Base-by-base conservation (phyloP, 2,329 filamentous ascomycete species). In the Clarireedia paspali region DNA sequence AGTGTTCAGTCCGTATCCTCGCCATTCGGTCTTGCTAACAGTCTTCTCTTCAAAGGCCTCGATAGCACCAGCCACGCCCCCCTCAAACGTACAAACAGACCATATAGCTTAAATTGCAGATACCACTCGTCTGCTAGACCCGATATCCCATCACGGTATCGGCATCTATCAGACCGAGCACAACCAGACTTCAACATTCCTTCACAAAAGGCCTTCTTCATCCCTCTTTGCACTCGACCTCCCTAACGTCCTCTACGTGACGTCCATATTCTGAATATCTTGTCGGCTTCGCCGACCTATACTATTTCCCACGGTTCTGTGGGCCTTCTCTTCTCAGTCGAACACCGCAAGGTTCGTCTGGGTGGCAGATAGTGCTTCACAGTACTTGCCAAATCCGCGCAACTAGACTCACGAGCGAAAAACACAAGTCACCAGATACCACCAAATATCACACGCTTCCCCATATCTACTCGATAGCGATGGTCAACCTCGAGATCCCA, bases 271-370 rank as follows among this genome's bases (percentile, higher is more conserved):
- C 67, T 68, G 60, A 70, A 64, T 66, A 80, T 79, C 88, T 80
- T 83, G 87, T 87, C 91, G 58, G 58, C 58, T 40, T 26, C 85
- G 82, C 90, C 88, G 92, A 87, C 88, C 82, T 81, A 78, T 74
- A 74, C 69, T 66, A 68, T 74, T 73, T 73, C 75, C 77, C 76
- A 78, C 80, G 77, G 74, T 81, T 79, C 81, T 83, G 87, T 94
- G 90, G 89, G 90, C 89, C 90, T 94, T 91, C 89, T 94, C 88
- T 91, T 78, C 89, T 91, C 89, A 88, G 84, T 82, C 90, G 88
- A 80, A 88, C 88, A 80, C 86, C 84, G 83, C 87, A 90, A 87
- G 83, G 87, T 91, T 91, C 89, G 89, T 92, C 90, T 95, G 89
- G 84, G 89, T 81, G 84, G 88, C 85, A 95, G 91, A 90, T 88